These are phyloP conservation scores for Hygrocybe punicea DNA, from an alignment of 768 basidiomycete species.

Conservation along the genomic window DNA sequence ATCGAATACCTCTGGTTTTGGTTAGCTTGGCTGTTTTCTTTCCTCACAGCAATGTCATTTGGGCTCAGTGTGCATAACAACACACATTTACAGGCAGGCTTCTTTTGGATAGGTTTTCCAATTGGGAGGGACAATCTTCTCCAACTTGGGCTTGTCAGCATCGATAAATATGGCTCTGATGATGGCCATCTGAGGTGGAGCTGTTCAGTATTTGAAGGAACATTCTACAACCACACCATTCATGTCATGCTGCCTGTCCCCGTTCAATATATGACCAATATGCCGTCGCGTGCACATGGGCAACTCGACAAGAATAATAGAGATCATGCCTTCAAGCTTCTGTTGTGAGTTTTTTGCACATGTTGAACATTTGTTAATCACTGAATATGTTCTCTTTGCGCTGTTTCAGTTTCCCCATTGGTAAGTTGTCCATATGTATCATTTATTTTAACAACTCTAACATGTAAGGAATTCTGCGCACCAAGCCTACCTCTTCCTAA, in stretches of 20 bases:
- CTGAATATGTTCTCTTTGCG: too few relatives aligned
- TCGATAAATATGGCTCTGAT: not conserved
- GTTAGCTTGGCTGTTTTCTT: not conserved
- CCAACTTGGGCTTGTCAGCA: not conserved
- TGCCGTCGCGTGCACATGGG: too few relatives aligned
- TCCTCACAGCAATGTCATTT: not conserved
- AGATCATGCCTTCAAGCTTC: too few relatives aligned
- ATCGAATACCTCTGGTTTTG: not conserved
- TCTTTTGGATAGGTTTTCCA: not conserved
- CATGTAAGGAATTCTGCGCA: too few relatives aligned
- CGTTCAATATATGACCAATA: too few relatives aligned
- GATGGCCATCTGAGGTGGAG: not conserved
- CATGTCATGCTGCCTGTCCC: not conserved
- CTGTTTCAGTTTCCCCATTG: too few relatives aligned
- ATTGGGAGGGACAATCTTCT: not conserved
- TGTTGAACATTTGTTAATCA: too few relatives aligned
- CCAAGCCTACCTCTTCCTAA: too few relatives aligned
- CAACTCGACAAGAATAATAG: too few relatives aligned
- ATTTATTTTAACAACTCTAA: too few relatives aligned
- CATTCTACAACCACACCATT: not conserved
- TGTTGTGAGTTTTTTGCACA: too few relatives aligned
- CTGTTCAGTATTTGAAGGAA: not conserved
- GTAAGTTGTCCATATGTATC: too few relatives aligned
- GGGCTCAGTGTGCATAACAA: not conserved
- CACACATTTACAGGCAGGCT: not conserved